phyloP scores from a whole-genome alignment of 2,329 filamentous ascomycete genomes.

The Orbilia ellipsospora region DNA sequence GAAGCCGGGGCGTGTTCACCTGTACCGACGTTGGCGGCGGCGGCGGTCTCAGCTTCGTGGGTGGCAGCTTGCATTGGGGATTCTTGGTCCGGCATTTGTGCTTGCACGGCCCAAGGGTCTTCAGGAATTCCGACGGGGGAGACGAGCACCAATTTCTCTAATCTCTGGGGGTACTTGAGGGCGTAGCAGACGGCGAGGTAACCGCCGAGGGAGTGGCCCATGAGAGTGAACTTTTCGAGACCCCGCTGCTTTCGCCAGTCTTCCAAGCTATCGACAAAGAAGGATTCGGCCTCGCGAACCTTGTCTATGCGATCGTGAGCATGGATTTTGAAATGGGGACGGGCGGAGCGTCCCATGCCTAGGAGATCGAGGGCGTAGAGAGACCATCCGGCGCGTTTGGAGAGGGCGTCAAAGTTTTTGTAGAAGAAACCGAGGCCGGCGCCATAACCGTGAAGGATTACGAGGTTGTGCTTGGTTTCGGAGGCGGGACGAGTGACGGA shows the following conservation, averaged over 20 bases:
- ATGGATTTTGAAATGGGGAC: conserved; percentile 84
- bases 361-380: conserved; percentile 94
- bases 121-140: conserved; percentile 95
- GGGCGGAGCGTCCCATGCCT: conserved; percentile 89
- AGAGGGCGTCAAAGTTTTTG: conserved; percentile 93
- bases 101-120: conserved; percentile 86
- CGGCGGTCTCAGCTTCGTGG: conserved; percentile 38
- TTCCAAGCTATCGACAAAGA: conserved; percentile 95
- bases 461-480: conserved; percentile 69
- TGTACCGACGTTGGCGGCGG: conserved; percentile 60
- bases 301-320: conserved; percentile 83
- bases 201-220: conserved; percentile 92
- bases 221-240: conserved; percentile 90
- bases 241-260: conserved; percentile 92
- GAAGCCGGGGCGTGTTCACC: conserved; percentile 55
- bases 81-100: conserved; percentile 75
- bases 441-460: conserved; percentile 97
- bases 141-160: conserved; percentile 96
- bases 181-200: conserved; percentile 96
- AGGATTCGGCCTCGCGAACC: conserved; percentile 88
- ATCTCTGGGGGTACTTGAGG: conserved; percentile 90
- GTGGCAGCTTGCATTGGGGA: conserved; percentile 62
- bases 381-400: conserved; percentile 81
- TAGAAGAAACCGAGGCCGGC: conserved; percentile 98
- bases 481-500: conserved; percentile 78